A percentile compares a stretch with the other conserved stretches of the same genome.
Conservation (phyloP, 805 yeast species). For the Pichia deserticola region DNA sequence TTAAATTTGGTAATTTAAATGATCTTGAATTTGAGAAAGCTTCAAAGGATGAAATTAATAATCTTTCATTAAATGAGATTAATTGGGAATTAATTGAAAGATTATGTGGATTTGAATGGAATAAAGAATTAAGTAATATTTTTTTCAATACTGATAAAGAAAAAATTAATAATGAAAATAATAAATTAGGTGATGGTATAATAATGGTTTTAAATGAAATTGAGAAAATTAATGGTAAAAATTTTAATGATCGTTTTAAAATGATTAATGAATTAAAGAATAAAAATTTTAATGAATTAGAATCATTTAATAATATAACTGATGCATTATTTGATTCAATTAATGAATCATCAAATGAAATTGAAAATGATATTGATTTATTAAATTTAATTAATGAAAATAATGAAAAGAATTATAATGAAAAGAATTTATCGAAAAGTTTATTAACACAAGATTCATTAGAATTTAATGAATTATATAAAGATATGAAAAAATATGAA, state of each 20-base stretch:
- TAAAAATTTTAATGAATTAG: not conserved
- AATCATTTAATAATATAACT: slow-evolving; percentile 1
- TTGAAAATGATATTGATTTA: not conserved
- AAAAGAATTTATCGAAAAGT: not conserved
- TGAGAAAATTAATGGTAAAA: not conserved
- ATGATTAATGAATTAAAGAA: not conserved
- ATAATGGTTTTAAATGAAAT: slow-evolving; percentile 6
- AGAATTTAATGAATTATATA: slow-evolving; percentile 11
- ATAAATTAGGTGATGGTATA: slow-evolving; percentile 6
- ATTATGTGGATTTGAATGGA: slow-evolving; percentile 9
- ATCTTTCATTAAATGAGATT: not conserved
- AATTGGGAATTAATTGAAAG: slow-evolving; percentile 5
- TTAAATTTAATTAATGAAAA: not conserved
- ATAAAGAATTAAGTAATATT: not conserved
- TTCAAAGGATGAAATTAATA: slow-evolving; percentile 1
- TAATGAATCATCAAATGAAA: not conserved
- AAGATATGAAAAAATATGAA: slow-evolving; percentile 7
- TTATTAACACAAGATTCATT: slow-evolving; percentile 5
- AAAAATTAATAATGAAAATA: not conserved
- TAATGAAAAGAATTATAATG: not conserved
- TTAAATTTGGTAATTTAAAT: slow-evolving; percentile 1
- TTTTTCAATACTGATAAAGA: not conserved
- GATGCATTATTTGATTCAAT: slow-evolving; percentile 7
- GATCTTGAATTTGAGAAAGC: not conserved
- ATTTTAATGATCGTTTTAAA: not conserved